Base-by-base conservation (phyloP, 2,329 filamentous ascomycete genomes). In the Parastagonospora avenae region DNA sequence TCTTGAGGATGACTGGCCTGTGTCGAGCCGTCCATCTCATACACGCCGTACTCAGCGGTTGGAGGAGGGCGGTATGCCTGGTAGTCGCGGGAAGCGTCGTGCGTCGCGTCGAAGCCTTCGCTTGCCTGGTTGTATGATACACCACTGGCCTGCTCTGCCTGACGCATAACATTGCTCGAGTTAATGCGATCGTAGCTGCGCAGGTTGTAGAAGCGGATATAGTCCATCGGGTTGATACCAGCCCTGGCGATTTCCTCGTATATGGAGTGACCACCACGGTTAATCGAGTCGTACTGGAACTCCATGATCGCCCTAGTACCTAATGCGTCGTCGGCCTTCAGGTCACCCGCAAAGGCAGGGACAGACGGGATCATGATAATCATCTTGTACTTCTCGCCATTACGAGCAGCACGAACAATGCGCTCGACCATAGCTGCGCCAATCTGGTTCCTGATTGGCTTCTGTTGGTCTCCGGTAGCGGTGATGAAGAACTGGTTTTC, bases 401-500 rank as follows among this genome's bases (percentile, higher is more conserved):
- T 82, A 49, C 83, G 75, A 57, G 87, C 82, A 14, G 91, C 91
- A 30, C 87, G 85, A 15, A 91, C 66, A 57, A 93, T 89, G 31
- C 91, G 85, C 58, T 91, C 86, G 6, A 91, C 90, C 43, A 95
- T 89, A 27, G 89, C 89, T 5, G 84, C 85, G 39, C 90, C 90
- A 53, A 95, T 88, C 70, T 87, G 85, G 75, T 95, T 94, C 64
- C 81, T 82, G 39, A 95, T 84, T 0, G 90, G 89, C 54, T 81
- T 81, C 68, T 92, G 89, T 49, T 85, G 76, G 46, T 89, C 81
- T n/a, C 66, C 80, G 1, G 89, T 92, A 2, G 90, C 89, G 0
- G 90, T 94, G 74, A 94, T 94, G 79, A 94, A 94, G 77, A 94
- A 94, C 79, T 91, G 86, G 64, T 92, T 92, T 70, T 92, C 89